These are phyloP conservation scores for Arthroderma sp. DNA, from an alignment of 2,329 filamentous ascomycete genomes.

Conservation along the genomic window DNA sequence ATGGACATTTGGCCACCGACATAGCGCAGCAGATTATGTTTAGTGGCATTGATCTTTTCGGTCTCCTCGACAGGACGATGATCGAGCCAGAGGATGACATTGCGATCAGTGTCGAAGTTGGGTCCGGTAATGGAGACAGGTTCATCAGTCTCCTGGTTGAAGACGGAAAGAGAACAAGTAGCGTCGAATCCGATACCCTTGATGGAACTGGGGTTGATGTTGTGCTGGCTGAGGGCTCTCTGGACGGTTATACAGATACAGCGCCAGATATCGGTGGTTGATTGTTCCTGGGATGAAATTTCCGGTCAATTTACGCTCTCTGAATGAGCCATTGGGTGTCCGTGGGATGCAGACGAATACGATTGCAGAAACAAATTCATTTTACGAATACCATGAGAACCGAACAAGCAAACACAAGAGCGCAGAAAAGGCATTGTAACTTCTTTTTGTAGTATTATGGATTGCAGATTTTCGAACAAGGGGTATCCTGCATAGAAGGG, in stretches of 20 bases:
- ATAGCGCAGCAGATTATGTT: conserved; percentile 86
- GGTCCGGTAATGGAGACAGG: conserved; percentile 83
- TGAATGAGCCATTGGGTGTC: neutral
- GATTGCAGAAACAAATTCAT: no score
- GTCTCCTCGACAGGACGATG: conserved; percentile 86
- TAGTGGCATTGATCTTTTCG: conserved; percentile 80
- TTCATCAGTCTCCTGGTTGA: conserved; percentile 76
- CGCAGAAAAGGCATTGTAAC: no score
- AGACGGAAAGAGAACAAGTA: conserved; percentile 93
- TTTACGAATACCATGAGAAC: no score
- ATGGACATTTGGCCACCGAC: conserved; percentile 98
- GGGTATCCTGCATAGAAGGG: neutral
- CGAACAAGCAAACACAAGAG: no score
- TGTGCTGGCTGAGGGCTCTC: conserved; percentile 66
- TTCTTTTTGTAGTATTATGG: no score
- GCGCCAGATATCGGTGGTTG: conserved; percentile 89
- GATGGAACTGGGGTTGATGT: conserved; percentile 60
- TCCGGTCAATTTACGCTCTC: neutral
- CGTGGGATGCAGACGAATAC: no score
- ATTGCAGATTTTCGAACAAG: no score
- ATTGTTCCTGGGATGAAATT: conserved; percentile 62
- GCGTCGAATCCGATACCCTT: conserved; percentile 94
- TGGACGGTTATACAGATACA: conserved; percentile 86
- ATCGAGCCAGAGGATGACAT: conserved; percentile 95
- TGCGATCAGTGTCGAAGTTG: conserved; percentile 77